Evolutionary conservation across 352 stramenopile genomes (phyloP), one percentile per base, ranked within the genome.

Genomic region (Globisporangium nodosum): DNA sequence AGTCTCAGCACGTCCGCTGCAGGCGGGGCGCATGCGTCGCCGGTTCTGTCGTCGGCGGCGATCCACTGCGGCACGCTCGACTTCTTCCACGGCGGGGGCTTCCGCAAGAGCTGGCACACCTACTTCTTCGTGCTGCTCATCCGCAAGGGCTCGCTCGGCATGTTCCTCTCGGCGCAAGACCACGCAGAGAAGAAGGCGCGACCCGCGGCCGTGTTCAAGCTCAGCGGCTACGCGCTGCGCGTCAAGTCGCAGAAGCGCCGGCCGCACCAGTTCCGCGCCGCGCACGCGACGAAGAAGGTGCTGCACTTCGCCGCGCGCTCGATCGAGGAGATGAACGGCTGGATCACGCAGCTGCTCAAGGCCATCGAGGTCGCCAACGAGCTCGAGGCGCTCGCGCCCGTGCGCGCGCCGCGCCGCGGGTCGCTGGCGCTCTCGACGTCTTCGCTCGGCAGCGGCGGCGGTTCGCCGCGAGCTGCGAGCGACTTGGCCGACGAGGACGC

Each of bases 281-380:
- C 70, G 39, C 77, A 90, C 58, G 68, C 62, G 42, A 80, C 60
- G 40, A 87, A 87, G 68, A 87, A 85, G 53, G 60, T 65, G 12
- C 54, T 90, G 30, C 77, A 85, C 27, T 79, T 90, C 47, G 74
- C 77, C 0, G 80, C 76, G 7, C 65, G 49, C 9, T 78, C 68
- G 37, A 75, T 90, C n/a, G 75, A 84, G 9, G 77, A 85, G 49
- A 83, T 90, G 76, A 87, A 87, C 58, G 66, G 63, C 3, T 90
- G 80, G 80, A 85, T 90, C 56, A 68, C 65, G 0, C 66, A 70
- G 16, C 52, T 90, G n/a, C 74, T 79, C 60, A 76, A 83, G 39
- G 77, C 80, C 37, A 78, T 90, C 53, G 80, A 82, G 5, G 68
- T 76, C 27, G 79, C 73, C 1, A 76, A 87, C 49, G 76, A 79